phyloP scores from a whole-genome alignment of 208 protist genomes.

The Leptomonas pyrrhocoris region DNA sequence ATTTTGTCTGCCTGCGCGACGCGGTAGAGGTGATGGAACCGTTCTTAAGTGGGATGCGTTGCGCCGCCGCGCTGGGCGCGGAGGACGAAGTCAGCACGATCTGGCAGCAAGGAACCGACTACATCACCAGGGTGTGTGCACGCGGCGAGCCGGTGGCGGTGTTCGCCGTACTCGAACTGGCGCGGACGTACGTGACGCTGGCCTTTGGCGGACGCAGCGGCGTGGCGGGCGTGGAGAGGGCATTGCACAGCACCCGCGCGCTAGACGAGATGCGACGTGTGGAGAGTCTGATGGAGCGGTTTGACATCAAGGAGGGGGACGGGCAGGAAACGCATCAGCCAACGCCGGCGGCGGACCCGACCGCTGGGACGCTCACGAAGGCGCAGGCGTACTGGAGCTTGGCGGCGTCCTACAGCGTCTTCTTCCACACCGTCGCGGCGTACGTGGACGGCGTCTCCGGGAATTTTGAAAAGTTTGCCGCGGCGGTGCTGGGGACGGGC shows the following conservation, averaged over 20 bases:
- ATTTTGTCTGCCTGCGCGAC: conserved; percentile 19
- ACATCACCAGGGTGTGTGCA: neutral
- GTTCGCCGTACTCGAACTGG: conserved; percentile 37
- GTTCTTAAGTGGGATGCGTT: conserved; percentile 29
- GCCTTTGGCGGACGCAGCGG: conserved; percentile 16
- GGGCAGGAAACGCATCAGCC: conserved; percentile 16
- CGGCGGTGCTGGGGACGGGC: conserved; percentile 28
- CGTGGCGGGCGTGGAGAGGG: conserved; percentile 9
- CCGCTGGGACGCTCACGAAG: neutral
- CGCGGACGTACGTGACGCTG: conserved; percentile 24
- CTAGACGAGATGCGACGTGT: conserved; percentile 12
- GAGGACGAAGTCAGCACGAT: conserved; percentile 9
- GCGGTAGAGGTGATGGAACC: conserved; percentile 20
- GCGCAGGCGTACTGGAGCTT: conserved; percentile 24
- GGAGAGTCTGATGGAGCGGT: conserved; percentile 18
- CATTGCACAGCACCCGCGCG: neutral
- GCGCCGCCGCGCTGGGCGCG: conserved; percentile 21
- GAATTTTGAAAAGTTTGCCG: conserved; percentile 23
- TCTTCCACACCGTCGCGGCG: conserved; percentile 46
- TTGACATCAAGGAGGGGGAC: conserved; percentile 10
- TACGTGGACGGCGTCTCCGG: conserved; percentile 25
- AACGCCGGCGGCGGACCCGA: neutral
- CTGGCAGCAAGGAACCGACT: conserved; percentile 1
- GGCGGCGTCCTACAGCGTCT: conserved; percentile 36
- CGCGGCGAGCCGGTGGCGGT: conserved; percentile 4